These are phyloP conservation scores for Exophiala xenobiotica DNA, from an alignment of 2,329 filamentous ascomycete species.

Conservation along the genomic window DNA sequence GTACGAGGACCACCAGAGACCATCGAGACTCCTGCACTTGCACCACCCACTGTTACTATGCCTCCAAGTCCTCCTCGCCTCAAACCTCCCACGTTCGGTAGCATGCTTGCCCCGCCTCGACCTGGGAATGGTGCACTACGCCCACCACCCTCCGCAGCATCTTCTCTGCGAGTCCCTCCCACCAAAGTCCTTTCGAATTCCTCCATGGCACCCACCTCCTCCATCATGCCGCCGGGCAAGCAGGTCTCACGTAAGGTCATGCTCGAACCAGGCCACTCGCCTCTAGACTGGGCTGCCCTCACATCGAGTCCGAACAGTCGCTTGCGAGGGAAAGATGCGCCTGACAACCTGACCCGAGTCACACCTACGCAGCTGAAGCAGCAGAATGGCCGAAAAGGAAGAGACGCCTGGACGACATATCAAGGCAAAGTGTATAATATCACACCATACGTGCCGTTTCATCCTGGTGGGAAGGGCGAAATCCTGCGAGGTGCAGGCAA, in stretches of 20 bases:
- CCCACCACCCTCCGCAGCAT: slow-evolving; percentile 46
- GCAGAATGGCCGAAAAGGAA: slow-evolving; percentile 79
- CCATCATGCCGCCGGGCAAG: slow-evolving; percentile 46
- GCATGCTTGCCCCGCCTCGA: slow-evolving; percentile 30
- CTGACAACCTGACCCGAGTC: slow-evolving; percentile 65
- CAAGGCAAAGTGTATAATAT: slow-evolving; percentile 94
- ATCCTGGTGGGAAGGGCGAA: slow-evolving; percentile 73
- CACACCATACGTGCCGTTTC: slow-evolving; percentile 82
- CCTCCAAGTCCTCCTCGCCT: slow-evolving; percentile 26
- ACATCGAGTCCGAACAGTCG: slow-evolving; percentile 59
- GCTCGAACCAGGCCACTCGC: slow-evolving; percentile 86
- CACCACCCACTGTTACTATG: slow-evolving; percentile 4
- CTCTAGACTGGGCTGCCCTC: slow-evolving; percentile 91
- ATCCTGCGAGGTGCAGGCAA: slow-evolving; percentile 63
- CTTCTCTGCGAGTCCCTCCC: slow-evolving; percentile 42
- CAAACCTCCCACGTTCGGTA: slow-evolving; percentile 25
- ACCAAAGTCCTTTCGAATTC: slow-evolving; percentile 28
- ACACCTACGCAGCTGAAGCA: slow-evolving; percentile 75
- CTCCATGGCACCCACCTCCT: slow-evolving; percentile 25
- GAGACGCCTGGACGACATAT: slow-evolving; percentile 86
- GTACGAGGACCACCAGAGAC: too few species aligned
- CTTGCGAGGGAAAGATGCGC: slow-evolving; percentile 58
- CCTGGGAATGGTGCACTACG: slow-evolving; percentile 35
- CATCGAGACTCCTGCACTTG: not conserved
- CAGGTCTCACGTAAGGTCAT: slow-evolving; percentile 61